Evolutionary conservation across 345 rosid species (phyloP).

Genomic region (Ricinus communis): DNA sequence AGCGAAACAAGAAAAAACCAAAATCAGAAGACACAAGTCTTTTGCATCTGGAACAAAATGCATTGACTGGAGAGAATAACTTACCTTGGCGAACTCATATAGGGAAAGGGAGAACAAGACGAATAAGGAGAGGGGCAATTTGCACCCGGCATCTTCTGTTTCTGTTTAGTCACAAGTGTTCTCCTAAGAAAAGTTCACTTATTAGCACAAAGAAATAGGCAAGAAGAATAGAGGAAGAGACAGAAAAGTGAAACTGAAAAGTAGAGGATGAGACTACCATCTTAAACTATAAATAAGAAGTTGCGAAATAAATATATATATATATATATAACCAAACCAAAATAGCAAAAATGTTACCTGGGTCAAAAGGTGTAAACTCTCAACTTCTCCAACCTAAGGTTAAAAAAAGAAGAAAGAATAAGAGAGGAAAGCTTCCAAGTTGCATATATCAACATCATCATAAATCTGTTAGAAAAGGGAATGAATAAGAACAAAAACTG

Average conservation of each 20-base stretch:
- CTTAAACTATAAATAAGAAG: slow-evolving; percentile 13
- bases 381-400: slow-evolving; percentile 1
- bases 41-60: background rate
- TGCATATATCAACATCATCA: slow-evolving; percentile 3
- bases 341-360: slow-evolving; percentile 6
- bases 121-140: slow-evolving; percentile 50
- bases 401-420: background rate
- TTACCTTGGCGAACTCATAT: slow-evolving; percentile 38
- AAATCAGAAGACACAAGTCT: background rate
- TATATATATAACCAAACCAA: background rate
- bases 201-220: background rate
- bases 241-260: background rate
- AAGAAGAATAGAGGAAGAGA: too few species aligned
- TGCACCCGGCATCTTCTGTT: slow-evolving; percentile 41
- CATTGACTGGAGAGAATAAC: background rate
- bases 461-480: slow-evolving; percentile 4
- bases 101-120: slow-evolving; percentile 40
- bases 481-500: background rate
- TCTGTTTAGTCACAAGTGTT: slow-evolving; percentile 7
- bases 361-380: slow-evolving; percentile 20
- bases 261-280: background rate
- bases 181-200: too few species aligned
- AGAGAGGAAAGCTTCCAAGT: slow-evolving; percentile 4
- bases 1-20: slow-evolving; percentile 2
- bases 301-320: too few species aligned